Percentiles rank a stretch among this genome's conserved stretches.
Evolutionary conservation across 306 rosid species (phyloP).

Genomic region (Ammopiptanthus mongolicus): DNA sequence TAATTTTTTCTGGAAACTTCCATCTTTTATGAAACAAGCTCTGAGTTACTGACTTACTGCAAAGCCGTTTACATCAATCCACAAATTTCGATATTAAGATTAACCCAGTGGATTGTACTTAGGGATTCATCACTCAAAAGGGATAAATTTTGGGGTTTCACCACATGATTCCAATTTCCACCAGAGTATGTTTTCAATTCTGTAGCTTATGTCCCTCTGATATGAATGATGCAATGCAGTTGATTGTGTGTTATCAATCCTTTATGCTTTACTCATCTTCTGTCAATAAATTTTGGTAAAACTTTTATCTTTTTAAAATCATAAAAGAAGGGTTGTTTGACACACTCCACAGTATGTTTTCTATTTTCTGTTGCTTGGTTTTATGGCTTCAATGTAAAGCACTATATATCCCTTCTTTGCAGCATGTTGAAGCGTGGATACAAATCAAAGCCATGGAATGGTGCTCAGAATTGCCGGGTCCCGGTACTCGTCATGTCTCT

Average conservation of each 20-base stretch:
- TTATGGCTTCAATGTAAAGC: background rate
- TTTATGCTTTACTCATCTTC: background rate
- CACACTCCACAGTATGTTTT: background rate
- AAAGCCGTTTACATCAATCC: background rate
- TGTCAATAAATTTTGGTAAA: background rate
- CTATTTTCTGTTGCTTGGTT: background rate
- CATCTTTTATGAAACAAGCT: background rate
- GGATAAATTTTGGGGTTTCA: background rate
- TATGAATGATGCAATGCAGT: background rate
- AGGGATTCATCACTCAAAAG: background rate
- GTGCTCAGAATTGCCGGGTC: conserved; percentile 26
- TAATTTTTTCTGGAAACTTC: background rate
- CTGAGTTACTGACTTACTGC: no score
- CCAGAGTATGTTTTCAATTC: background rate
- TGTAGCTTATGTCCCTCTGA: background rate
- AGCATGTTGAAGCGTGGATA: conserved; percentile 67
- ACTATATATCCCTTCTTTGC: conserved; percentile 21
- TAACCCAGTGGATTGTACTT: background rate
- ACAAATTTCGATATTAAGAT: background rate
- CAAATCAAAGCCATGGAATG: conserved; percentile 46
- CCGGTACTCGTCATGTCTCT: conserved; percentile 33
- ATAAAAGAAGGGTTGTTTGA: background rate
- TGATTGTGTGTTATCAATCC: background rate
- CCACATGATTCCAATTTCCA: conserved; percentile 14
- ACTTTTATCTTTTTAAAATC: background rate